Percentiles rank a stretch among this genome's conserved stretches.
Evolutionary conservation across 1,284 basidiomycete species (phyloP).

Genomic region (Vanrija sp.): DNA sequence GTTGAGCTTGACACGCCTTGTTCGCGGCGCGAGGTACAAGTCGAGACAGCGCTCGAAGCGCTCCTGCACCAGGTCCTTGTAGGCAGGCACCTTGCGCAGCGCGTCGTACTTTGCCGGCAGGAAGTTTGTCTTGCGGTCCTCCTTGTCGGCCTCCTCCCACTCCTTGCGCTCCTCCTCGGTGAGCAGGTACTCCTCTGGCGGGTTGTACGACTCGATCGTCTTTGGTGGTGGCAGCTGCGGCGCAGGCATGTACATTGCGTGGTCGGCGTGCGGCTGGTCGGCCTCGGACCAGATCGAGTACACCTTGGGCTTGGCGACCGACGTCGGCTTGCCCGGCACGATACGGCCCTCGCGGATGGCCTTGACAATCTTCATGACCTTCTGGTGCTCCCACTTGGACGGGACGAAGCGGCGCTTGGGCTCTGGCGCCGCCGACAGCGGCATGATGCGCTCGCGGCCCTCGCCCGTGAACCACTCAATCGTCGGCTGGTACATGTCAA

Average conservation of each 20-base stretch:
- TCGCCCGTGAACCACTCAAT: slow-evolving; percentile 97
- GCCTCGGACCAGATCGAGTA: slow-evolving; percentile 82
- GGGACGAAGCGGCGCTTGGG: slow-evolving; percentile 96
- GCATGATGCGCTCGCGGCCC: slow-evolving; percentile 90
- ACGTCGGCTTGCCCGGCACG: slow-evolving; percentile 72
- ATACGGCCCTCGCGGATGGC: slow-evolving; percentile 96
- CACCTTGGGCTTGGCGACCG: slow-evolving; percentile 68
- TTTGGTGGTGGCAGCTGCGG: slow-evolving; percentile 87
- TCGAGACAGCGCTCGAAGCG: slow-evolving; percentile 93
- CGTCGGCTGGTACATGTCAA: slow-evolving; percentile 88
- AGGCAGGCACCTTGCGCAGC: slow-evolving; percentile 86
- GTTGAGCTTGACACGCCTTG: slow-evolving; percentile 79
- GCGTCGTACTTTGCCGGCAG: slow-evolving; percentile 82
- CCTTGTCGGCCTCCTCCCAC: slow-evolving; percentile 81
- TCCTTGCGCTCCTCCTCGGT: slow-evolving; percentile 75
- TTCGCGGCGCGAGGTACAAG: slow-evolving; percentile 91
- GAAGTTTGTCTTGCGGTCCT: slow-evolving; percentile 87
- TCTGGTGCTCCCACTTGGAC: slow-evolving; percentile 99
- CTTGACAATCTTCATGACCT: slow-evolving; percentile 99
- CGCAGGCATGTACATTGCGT: slow-evolving; percentile 74
- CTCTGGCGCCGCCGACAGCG: slow-evolving; percentile 83
- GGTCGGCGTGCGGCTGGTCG: slow-evolving; percentile 66
- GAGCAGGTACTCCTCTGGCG: slow-evolving; percentile 95
- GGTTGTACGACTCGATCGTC: slow-evolving; percentile 96
- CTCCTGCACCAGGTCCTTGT: slow-evolving; percentile 87